phyloP scores from a whole-genome alignment of 2,329 filamentous ascomycete genomes.

The Fusarium sp. region DNA sequence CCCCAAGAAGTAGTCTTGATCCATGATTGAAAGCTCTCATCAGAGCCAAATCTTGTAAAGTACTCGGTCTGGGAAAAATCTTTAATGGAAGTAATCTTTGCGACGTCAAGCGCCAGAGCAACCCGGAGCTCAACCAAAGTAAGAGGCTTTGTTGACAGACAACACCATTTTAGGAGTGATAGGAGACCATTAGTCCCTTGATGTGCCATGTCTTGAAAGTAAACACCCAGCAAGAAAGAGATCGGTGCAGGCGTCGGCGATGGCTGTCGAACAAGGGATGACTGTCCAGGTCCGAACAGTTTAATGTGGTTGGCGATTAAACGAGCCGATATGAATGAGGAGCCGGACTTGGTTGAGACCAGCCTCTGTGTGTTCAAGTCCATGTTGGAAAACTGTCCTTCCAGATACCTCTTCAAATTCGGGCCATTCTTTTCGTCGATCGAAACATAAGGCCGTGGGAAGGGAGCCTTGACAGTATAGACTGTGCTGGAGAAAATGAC shows the following conservation, averaged over 20 bases:
- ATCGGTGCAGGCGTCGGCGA: not conserved
- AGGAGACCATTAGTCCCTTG: not conserved
- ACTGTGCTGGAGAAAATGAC: not conserved
- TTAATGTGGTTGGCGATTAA: constrained; percentile 1
- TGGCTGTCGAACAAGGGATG: constrained; percentile 1
- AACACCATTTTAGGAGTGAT: not conserved
- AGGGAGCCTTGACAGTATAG: not conserved
- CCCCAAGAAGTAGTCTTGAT: constrained; percentile 11
- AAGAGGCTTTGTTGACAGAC: not conserved
- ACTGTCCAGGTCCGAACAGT: not conserved
- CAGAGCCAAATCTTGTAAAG: not conserved
- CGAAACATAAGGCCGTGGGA: not conserved
- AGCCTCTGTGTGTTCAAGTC: not conserved
- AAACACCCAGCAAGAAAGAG: not conserved
- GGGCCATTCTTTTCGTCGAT: constrained; percentile 3
- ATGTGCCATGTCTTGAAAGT: constrained; percentile 6
- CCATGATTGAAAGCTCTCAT: constrained; percentile 7
- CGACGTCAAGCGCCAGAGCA: not conserved
- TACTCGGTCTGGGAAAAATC: not conserved
- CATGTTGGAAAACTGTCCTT: not conserved
- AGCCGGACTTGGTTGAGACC: not conserved
- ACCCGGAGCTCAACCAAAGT: not conserved
- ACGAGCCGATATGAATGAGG: constrained; percentile 1
- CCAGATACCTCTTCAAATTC: not conserved
- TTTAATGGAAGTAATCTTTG: not conserved